Base-by-base conservation (phyloP, 306 rosid species). In the Rosa lucieae region DNA sequence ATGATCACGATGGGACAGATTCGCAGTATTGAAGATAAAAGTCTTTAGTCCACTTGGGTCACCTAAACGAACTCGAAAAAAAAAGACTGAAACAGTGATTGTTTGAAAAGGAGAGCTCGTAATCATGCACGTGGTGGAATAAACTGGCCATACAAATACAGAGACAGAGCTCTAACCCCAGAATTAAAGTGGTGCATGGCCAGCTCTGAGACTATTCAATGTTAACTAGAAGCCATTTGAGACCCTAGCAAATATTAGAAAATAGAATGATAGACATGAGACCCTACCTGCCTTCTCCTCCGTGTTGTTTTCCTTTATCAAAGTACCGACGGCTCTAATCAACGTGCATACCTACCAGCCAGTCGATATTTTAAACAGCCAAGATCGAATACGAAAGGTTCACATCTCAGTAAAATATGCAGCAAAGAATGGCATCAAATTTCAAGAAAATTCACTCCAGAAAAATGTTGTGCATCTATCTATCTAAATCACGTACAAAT, bases 41-140 rank as follows among this genome's bases (percentile, higher is more conserved):
- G 76, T 37, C 63, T 43, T 44, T 32, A 20, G 72, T 76, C 79
- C 62, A 47, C 11, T 20, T 48, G 46, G 49, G 39, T 44, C 46
- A 62, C 59, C 18, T 26, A 62, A n/a, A 21, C 43, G 17, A 14
- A 58, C 55, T 43, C 11, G 17, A 74, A 42, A 74, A 46, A 46
- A 10, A 43, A 59, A 4, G 43, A 23, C 46, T 10, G 13, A 59
- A 43, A 67, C 35, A 20, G 62, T 17, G 5, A 40, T 49, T 23
- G 11, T 3, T 32, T 2, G 58, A 43, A 14, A 61, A 20, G 23
- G 72, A 39, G n/a, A 56, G 32, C 66, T 18, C 53, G 63, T 26
- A 44, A 21, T 59, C 51, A 43, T 1, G 44, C 59, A 6, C 37
- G 37, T 47, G 72, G 49, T 10, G 8, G 73, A 69, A 69, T n/a